These are phyloP conservation scores for Pythium periplocum DNA, from an alignment of 352 stramenopile genomes.

Conservation along the genomic window DNA sequence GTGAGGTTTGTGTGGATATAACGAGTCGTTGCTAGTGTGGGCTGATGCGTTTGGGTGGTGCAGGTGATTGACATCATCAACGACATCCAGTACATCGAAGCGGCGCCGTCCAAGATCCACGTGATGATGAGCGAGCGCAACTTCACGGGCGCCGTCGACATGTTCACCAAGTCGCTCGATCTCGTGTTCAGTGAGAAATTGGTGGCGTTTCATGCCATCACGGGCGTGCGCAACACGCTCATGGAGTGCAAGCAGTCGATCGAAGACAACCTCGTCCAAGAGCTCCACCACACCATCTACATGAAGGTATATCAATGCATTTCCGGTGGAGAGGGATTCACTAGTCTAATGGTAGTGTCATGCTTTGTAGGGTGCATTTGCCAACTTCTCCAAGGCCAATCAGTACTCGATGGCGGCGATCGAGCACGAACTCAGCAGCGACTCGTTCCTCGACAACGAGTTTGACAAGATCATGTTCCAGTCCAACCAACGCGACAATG, in stretches of 20 bases:
- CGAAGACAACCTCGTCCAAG: slow-evolving; percentile 68
- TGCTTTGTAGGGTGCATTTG: slow-evolving; percentile 36
- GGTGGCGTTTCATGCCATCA: slow-evolving; percentile 73
- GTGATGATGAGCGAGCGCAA: slow-evolving; percentile 44
- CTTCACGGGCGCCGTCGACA: slow-evolving; percentile 59
- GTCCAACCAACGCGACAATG: slow-evolving; percentile 20
- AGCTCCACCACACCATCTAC: slow-evolving; percentile 70
- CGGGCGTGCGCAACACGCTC: slow-evolving; percentile 61
- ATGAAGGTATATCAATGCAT: slow-evolving; percentile 33
- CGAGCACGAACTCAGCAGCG: slow-evolving; percentile 63
- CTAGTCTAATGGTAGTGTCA: not conserved
- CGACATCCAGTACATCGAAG: slow-evolving; percentile 79
- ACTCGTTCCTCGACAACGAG: slow-evolving; percentile 50
- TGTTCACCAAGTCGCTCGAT: slow-evolving; percentile 70
- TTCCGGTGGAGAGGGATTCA: too few species aligned
- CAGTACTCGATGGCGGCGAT: slow-evolving; percentile 68
- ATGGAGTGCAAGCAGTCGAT: slow-evolving; percentile 86
- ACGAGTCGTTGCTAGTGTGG: not conserved
- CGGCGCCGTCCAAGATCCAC: slow-evolving; percentile 61
- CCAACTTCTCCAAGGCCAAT: slow-evolving; percentile 56
- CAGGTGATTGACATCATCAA: slow-evolving; percentile 79
- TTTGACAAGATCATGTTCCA: slow-evolving; percentile 52
- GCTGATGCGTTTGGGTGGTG: not conserved
- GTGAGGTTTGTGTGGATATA: slow-evolving; percentile 11
- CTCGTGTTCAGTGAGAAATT: slow-evolving; percentile 79